Percentiles rank a stretch among this genome's conserved stretches.
phyloP scores from a whole-genome alignment of 768 basidiomycete genomes.

The Daedalea quercina region DNA sequence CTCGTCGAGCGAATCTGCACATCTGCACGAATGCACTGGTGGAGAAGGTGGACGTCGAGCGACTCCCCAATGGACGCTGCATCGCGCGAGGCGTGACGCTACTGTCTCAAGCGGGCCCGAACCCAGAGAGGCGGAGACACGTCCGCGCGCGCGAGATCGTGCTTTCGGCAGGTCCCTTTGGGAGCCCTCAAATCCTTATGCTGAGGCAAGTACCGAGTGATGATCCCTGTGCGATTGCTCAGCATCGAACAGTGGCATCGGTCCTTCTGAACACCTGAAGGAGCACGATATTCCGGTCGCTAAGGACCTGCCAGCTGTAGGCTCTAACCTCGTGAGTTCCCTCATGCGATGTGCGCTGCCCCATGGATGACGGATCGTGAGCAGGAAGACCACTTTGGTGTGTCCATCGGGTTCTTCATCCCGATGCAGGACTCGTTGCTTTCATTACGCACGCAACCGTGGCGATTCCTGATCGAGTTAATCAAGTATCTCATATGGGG shows the following conservation, averaged over 20 bases:
- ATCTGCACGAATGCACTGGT: slow-evolving; percentile 17
- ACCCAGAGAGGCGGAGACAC: neutral
- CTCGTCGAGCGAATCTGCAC: slow-evolving; percentile 8
- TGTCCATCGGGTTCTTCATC: slow-evolving; percentile 27
- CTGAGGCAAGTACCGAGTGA: slow-evolving; percentile 16
- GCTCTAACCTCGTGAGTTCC: slow-evolving; percentile 16
- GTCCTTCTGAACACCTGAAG: slow-evolving; percentile 16
- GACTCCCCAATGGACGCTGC: neutral
- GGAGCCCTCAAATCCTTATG: slow-evolving; percentile 33
- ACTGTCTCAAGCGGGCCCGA: neutral
- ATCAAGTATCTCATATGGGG: slow-evolving; percentile 27
- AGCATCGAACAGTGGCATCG: slow-evolving; percentile 17
- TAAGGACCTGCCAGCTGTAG: slow-evolving; percentile 21
- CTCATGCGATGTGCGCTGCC: neutral
- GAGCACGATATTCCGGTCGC: slow-evolving; percentile 14
- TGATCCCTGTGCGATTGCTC: neutral
- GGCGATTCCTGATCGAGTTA: slow-evolving; percentile 24
- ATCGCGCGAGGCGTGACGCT: slow-evolving; percentile 10
- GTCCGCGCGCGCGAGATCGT: slow-evolving; percentile 18
- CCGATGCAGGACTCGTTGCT: slow-evolving; percentile 27
- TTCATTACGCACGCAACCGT: slow-evolving; percentile 20
- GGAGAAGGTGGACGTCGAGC: slow-evolving; percentile 9
- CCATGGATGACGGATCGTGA: neutral
- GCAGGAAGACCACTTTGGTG: slow-evolving; percentile 34
- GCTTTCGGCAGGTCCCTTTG: slow-evolving; percentile 18